Percentiles rank a stretch among this genome's conserved stretches.
phyloP scores from a whole-genome alignment of 2,329 filamentous ascomycete genomes.

The Aureobasidium lini region DNA sequence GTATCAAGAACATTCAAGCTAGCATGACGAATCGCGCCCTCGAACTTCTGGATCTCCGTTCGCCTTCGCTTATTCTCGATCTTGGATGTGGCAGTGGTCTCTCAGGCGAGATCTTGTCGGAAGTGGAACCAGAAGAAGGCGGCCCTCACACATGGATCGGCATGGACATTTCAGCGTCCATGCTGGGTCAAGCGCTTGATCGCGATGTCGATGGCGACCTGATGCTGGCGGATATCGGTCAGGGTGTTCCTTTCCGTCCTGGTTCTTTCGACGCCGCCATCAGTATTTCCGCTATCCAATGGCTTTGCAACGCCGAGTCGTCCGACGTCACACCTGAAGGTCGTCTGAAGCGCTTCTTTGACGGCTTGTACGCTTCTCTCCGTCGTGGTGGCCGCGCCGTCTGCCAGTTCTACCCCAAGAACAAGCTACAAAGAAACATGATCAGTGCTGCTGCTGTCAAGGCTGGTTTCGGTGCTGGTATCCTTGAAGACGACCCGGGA shows the following conservation, averaged over 20 bases:
- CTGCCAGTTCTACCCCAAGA: constrained; percentile 97
- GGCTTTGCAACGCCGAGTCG: constrained; percentile 93
- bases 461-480: constrained; percentile 89
- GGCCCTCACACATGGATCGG: constrained; percentile 95
- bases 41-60: constrained; percentile 73
- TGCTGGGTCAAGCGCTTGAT: constrained; percentile 92
- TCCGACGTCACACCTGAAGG: constrained; percentile 75
- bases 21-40: constrained; percentile 91
- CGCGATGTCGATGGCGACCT: constrained; percentile 88
- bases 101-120: constrained; percentile 84
- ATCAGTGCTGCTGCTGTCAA: constrained; percentile 84
- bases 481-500: constrained; percentile 89
- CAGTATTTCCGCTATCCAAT: constrained; percentile 93
- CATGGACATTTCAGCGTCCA: constrained; percentile 90
- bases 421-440: constrained; percentile 85
- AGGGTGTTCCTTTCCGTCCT: constrained; percentile 87
- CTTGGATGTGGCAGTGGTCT: constrained; percentile 94
- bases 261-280: constrained; percentile 93
- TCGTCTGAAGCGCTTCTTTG: constrained; percentile 78
- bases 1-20: constrained; percentile 91
- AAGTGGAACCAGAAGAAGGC: constrained; percentile 59
- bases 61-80: constrained; percentile 84
- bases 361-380: constrained; percentile 78
- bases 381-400: constrained; percentile 75
- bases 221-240: constrained; percentile 89